A percentile compares a stretch with the other conserved stretches of the same genome.
These are phyloP conservation scores for Ceratorhiza oryzae-sativae DNA, from an alignment of 1,284 basidiomycete species.

Conservation along the genomic window DNA sequence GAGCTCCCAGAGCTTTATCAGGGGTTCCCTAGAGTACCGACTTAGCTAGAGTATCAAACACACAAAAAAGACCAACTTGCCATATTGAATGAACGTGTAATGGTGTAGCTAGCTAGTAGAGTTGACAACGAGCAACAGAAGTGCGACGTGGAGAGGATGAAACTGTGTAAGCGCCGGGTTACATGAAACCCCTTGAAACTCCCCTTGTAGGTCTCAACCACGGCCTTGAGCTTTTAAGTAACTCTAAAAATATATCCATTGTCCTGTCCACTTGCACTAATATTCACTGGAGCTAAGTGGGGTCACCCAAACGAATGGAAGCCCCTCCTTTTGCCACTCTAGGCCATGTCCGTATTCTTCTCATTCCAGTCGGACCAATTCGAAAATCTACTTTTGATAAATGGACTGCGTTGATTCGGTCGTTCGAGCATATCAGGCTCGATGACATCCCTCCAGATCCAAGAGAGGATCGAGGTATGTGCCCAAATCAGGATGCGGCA, in stretches of 20 bases:
- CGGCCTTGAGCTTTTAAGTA: neutral
- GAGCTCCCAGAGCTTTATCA: conserved; percentile 81
- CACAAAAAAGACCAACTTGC: conserved; percentile 22
- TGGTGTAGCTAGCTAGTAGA: neutral
- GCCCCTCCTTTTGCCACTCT: conserved; percentile 75
- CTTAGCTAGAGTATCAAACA: neutral
- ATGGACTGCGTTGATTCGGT: conserved; percentile 72
- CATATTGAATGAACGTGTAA: conserved; percentile 40
- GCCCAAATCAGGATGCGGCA: neutral
- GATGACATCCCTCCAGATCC: conserved; percentile 80
- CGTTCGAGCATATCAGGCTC: conserved; percentile 72
- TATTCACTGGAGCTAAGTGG: neutral
- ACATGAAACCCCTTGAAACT: conserved; percentile 4
- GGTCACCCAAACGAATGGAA: conserved; percentile 60
- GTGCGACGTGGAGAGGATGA: conserved; percentile 41
- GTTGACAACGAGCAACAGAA: neutral
- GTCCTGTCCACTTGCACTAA: neutral
- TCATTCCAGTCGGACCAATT: conserved; percentile 79
- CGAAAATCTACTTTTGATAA: conserved; percentile 66
- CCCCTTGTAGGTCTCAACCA: neutral
- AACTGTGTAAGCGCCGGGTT: conserved; percentile 28
- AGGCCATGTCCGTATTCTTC: conserved; percentile 76
- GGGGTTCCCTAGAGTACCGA: conserved; percentile 67
- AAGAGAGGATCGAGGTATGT: conserved; percentile 75
- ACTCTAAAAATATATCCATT: neutral